Evolutionary conservation across 2,329 filamentous ascomycete genomes (phyloP).

Genomic region (Ambrosiella xylebori): DNA sequence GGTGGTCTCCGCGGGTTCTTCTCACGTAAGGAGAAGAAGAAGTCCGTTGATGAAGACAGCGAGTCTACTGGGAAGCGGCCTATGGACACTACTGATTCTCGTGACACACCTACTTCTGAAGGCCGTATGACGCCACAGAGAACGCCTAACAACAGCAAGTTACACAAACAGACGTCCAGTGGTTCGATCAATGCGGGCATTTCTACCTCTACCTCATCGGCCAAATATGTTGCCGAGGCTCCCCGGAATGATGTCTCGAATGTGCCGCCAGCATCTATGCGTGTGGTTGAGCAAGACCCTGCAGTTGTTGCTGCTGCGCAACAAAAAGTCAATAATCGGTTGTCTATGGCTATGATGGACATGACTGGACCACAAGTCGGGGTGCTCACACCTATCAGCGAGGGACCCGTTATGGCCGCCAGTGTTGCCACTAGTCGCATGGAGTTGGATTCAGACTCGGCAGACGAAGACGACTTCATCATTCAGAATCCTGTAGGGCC

Average conservation of each 20-base stretch:
- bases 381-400: slow-evolving; percentile 5
- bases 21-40: slow-evolving; percentile 45
- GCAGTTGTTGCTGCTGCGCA: slow-evolving; percentile 15
- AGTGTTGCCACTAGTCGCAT: slow-evolving; percentile 38
- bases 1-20: slow-evolving; percentile 43
- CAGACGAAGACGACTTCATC: slow-evolving; percentile 25
- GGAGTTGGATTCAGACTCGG: slow-evolving; percentile 52
- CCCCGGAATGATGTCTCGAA: slow-evolving; percentile 35
- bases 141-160: slow-evolving; percentile 37
- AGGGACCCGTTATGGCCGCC: slow-evolving; percentile 23
- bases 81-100: slow-evolving; percentile 12
- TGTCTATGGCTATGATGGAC: slow-evolving; percentile 5
- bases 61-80: slow-evolving; percentile 28
- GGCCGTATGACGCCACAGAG: slow-evolving; percentile 31
- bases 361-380: not conserved
- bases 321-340: slow-evolving; percentile 6
- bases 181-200: slow-evolving; percentile 23
- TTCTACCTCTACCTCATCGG: slow-evolving; percentile 1
- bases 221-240: slow-evolving; percentile 19
- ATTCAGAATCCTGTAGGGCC: slow-evolving; percentile 15
- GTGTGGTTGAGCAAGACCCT: slow-evolving; percentile 40
- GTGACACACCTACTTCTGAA: slow-evolving; percentile 20
- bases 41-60: slow-evolving; percentile 38
- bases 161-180: slow-evolving; percentile 50
- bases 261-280: slow-evolving; percentile 39